Conservation (phyloP, 306 rosid genomes). For the Cucurbita maxima region DNA sequence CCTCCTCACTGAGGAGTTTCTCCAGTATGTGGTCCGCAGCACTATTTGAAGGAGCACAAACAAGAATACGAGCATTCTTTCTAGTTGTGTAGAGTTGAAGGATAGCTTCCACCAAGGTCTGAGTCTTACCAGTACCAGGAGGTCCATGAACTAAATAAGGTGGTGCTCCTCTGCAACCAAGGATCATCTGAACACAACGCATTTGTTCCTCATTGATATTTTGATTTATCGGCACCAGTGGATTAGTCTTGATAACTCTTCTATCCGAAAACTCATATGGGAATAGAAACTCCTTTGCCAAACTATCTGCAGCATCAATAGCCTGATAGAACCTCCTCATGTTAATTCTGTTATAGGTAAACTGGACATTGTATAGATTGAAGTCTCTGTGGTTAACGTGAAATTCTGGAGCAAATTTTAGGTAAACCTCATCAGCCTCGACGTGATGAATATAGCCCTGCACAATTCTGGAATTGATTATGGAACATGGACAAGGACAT, state of each 20-base stretch:
- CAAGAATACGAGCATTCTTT: slow-evolving; percentile 43
- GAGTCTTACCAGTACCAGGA: slow-evolving; percentile 89
- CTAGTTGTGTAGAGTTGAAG: slow-evolving; percentile 49
- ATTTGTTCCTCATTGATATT: slow-evolving; percentile 52
- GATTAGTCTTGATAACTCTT: slow-evolving; percentile 35
- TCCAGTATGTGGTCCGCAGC: slow-evolving; percentile 79
- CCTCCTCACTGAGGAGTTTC: slow-evolving; percentile 35
- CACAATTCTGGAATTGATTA: slow-evolving; percentile 5
- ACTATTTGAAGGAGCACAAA: slow-evolving; percentile 82
- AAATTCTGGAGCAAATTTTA: slow-evolving; percentile 45
- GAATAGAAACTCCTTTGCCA: slow-evolving; percentile 41
- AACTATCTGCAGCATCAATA: slow-evolving; percentile 28
- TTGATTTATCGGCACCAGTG: slow-evolving; percentile 40
- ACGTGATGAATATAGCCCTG: slow-evolving; percentile 72
- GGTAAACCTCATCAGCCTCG: slow-evolving; percentile 67
- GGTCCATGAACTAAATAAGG: slow-evolving; percentile 84
- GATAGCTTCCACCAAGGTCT: slow-evolving; percentile 62
- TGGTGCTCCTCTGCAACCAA: slow-evolving; percentile 73
- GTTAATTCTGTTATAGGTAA: slow-evolving; percentile 54
- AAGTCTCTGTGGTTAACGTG: slow-evolving; percentile 35
- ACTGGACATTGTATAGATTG: slow-evolving; percentile 40
- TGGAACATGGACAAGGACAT: not conserved
- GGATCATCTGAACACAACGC: slow-evolving; percentile 44
- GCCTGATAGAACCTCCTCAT: slow-evolving; percentile 81
- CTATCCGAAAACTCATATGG: slow-evolving; percentile 29